These are phyloP conservation scores for Tolypocladium endophyticum DNA, from an alignment of 2,329 filamentous ascomycete species.

Conservation along the genomic window DNA sequence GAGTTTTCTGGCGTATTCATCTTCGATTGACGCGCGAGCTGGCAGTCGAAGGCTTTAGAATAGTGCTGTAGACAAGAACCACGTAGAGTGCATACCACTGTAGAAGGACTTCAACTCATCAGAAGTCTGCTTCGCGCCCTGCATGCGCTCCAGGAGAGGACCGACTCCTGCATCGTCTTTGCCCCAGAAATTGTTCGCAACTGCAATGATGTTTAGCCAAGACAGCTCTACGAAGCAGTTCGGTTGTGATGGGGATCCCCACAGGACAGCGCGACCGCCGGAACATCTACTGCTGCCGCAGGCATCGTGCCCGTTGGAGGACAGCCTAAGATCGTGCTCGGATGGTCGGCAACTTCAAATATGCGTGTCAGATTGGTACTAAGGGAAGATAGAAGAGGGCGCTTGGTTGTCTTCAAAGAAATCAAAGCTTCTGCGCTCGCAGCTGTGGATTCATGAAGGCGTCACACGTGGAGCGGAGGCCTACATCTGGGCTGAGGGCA, in stretches of 20 bases:
- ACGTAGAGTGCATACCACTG: constrained; percentile 43
- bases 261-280: constrained; percentile 60
- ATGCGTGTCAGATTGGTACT: too few relatives aligned
- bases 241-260: constrained; percentile 13
- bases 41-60: not conserved
- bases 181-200: constrained; percentile 99
- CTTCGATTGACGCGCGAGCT: constrained; percentile 89
- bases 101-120: constrained; percentile 94
- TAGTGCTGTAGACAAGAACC: not conserved
- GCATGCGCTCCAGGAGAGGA: constrained; percentile 89
- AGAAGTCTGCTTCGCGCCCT: constrained; percentile 83
- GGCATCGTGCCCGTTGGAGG: constrained; percentile 37
- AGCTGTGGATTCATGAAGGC: not conserved
- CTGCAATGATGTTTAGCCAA: constrained; percentile 30
- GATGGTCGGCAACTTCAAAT: not conserved
- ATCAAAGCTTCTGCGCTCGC: not conserved
- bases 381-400: not conserved
- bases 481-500: not conserved
- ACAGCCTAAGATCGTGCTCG: not conserved
- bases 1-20: constrained; percentile 89
- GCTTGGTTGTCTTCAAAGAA: not conserved
- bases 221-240: not conserved
- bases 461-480: not conserved
- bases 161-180: constrained; percentile 95
- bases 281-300: constrained; percentile 48